phyloP scores from a whole-genome alignment of 192 early-diverging fungal genomes.

The Entrophospora sp. region DNA sequence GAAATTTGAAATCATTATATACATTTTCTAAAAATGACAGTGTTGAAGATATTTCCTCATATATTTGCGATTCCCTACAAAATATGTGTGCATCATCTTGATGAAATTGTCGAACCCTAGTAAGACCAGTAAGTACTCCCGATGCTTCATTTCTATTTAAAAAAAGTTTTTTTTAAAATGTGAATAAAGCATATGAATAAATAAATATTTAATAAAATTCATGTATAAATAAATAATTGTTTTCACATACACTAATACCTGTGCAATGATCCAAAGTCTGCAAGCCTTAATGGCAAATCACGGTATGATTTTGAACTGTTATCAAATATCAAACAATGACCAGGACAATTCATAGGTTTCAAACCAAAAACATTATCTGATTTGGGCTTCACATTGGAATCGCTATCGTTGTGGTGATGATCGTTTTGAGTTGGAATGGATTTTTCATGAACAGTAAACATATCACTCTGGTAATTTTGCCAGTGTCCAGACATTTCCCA shows the following conservation, averaged over 20 bases:
- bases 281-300: slow-evolving; percentile 81
- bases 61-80: slow-evolving; percentile 73
- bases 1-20: slow-evolving; percentile 72
- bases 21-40: slow-evolving; percentile 72
- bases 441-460: slow-evolving; percentile 53
- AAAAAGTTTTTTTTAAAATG: slow-evolving; percentile 13
- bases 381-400: no score
- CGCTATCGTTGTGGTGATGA: no score
- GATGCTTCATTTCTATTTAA: slow-evolving; percentile 77
- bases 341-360: slow-evolving; percentile 99
- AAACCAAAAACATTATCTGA: slow-evolving; percentile 70
- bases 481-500: slow-evolving; percentile 95
- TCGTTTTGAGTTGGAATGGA: slow-evolving; percentile 13
- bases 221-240: no score
- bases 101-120: slow-evolving; percentile 88
- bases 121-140: slow-evolving; percentile 82
- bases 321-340: slow-evolving; percentile 88
- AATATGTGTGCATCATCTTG: slow-evolving; percentile 98
- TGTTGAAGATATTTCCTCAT: slow-evolving; percentile 65
- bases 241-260: no score
- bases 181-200: no score
- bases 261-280: slow-evolving; percentile 91
- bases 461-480: slow-evolving; percentile 93
- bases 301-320: slow-evolving; percentile 71
- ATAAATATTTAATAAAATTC: no score